Evolutionary conservation across 345 rosid species (phyloP).

Genomic region (Ceriops zippeliana): DNA sequence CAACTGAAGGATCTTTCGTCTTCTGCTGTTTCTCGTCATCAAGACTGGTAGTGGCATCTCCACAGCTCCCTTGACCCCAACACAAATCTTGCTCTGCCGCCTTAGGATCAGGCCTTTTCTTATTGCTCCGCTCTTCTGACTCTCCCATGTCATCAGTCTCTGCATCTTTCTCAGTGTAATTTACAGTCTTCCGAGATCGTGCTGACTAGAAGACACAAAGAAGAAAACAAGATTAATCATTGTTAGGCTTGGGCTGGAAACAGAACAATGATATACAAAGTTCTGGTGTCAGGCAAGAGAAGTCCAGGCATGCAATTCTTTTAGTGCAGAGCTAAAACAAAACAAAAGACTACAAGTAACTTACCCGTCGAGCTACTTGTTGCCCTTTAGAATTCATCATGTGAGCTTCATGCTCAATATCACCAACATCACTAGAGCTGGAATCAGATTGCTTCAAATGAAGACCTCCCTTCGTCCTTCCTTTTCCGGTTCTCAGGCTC

Average conservation of each 20-base stretch:
- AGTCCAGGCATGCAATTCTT: not conserved
- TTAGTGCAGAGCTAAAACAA: not conserved
- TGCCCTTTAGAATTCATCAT: constrained; percentile 25
- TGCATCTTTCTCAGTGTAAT: constrained; percentile 33
- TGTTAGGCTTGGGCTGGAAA: not conserved
- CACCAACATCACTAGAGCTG: constrained; percentile 37
- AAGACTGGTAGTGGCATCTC: constrained; percentile 11
- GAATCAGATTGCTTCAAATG: constrained; percentile 41
- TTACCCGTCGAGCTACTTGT: constrained; percentile 64
- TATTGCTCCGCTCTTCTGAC: constrained; percentile 16
- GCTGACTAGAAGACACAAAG: constrained; percentile 47
- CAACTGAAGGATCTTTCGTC: constrained; percentile 21
- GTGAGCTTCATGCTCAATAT: constrained; percentile 26
- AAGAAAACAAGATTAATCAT: constrained; percentile 12
- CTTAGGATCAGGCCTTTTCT: constrained; percentile 19
- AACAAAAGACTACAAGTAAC: constrained; percentile 11
- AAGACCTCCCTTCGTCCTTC: constrained; percentile 29
- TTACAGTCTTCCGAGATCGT: constrained; percentile 56
- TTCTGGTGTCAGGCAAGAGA: not conserved
- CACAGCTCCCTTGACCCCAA: constrained; percentile 10
- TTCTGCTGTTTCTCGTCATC: constrained; percentile 17
- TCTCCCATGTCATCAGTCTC: constrained; percentile 45
- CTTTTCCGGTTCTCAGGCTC: constrained; percentile 31
- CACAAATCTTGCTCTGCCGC: constrained; percentile 22
- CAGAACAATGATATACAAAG: not conserved